Conservation (phyloP, 2,329 filamentous ascomycete genomes). For the Aspergillus niger region DNA sequence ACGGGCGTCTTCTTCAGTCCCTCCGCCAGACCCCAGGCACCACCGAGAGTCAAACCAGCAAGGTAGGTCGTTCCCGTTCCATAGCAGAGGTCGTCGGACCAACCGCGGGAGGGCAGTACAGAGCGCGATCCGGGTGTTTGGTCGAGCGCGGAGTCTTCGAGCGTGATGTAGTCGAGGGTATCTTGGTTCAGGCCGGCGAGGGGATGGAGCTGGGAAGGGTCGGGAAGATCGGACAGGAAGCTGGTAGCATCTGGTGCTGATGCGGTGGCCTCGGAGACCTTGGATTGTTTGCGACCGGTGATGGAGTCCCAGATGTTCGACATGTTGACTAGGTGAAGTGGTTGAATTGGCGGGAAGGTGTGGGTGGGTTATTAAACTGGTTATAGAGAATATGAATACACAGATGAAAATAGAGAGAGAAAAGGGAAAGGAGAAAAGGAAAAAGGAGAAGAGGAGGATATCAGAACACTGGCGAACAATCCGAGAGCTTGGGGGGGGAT, state of each 20-base stretch:
- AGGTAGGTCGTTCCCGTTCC: slow-evolving; percentile 94
- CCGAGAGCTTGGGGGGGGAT: background rate
- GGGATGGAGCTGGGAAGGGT: slow-evolving; percentile 87
- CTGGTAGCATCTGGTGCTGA: slow-evolving; percentile 77
- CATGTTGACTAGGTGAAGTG: slow-evolving; percentile 42
- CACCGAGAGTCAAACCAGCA: slow-evolving; percentile 79
- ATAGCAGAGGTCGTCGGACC: slow-evolving; percentile 98
- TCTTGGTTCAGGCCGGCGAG: slow-evolving; percentile 91
- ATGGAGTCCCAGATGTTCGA: slow-evolving; percentile 61
- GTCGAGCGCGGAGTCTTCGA: slow-evolving; percentile 88
- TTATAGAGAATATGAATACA: slow-evolving; percentile 27
- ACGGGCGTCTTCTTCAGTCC: slow-evolving; percentile 71
- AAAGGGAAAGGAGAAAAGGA: slow-evolving; percentile 12
- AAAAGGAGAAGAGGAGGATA: slow-evolving; percentile 8
- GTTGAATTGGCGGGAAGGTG: background rate
- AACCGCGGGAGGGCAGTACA: slow-evolving; percentile 89
- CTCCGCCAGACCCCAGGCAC: slow-evolving; percentile 89
- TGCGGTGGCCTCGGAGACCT: slow-evolving; percentile 65
- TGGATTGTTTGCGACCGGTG: slow-evolving; percentile 60
- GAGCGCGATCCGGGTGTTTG: slow-evolving; percentile 84
- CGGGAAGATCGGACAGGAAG: slow-evolving; percentile 80
- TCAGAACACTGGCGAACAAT: background rate
- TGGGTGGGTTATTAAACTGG: slow-evolving; percentile 26
- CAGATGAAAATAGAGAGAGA: background rate
- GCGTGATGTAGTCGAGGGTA: slow-evolving; percentile 88